phyloP scores from a whole-genome alignment of 2,329 filamentous ascomycete species.

The Gyromitra esculenta region DNA sequence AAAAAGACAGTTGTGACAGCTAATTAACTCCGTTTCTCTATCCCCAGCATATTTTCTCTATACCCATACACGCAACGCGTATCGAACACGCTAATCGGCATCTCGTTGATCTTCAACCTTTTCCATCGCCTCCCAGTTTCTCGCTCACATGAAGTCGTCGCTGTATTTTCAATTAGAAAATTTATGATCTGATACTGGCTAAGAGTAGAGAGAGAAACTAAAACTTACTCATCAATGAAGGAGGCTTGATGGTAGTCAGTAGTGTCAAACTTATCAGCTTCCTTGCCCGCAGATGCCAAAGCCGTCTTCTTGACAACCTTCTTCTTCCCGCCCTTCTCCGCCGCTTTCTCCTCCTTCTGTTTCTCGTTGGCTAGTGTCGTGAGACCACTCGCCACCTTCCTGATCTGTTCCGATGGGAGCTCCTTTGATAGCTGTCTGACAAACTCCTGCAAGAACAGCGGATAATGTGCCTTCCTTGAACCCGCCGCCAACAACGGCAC shows the following conservation, averaged over 20 bases:
- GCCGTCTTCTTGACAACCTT: slow-evolving; percentile 96
- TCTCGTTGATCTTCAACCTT: background rate
- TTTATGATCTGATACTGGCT: background rate
- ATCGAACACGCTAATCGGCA: background rate
- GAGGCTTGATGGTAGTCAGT: slow-evolving; percentile 78
- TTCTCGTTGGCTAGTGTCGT: slow-evolving; percentile 97
- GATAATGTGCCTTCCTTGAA: slow-evolving; percentile 88
- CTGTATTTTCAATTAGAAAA: slow-evolving; percentile 60
- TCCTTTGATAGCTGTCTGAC: slow-evolving; percentile 86
- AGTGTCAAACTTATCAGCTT: slow-evolving; percentile 70
- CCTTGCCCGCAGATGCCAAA: slow-evolving; percentile 72
- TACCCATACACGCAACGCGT: slow-evolving; percentile 6
- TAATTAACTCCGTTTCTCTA: slow-evolving; percentile 33
- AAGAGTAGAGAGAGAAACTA: background rate
- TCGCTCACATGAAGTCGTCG: slow-evolving; percentile 76
- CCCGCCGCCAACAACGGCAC: slow-evolving; percentile 78
- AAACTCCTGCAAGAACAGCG: slow-evolving; percentile 90
- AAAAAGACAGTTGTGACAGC: slow-evolving; percentile 11
- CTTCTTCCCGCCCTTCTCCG: slow-evolving; percentile 96
- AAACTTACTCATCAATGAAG: slow-evolving; percentile 80
- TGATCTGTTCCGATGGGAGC: slow-evolving; percentile 89
- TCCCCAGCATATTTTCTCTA: slow-evolving; percentile 10
- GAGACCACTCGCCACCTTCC: slow-evolving; percentile 88
- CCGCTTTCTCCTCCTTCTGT: slow-evolving; percentile 96
- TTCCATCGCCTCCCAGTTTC: background rate